These are phyloP conservation scores for Pseudogymnoascus sp. DNA, from an alignment of 2,329 filamentous ascomycete genomes.

Conservation along the genomic window DNA sequence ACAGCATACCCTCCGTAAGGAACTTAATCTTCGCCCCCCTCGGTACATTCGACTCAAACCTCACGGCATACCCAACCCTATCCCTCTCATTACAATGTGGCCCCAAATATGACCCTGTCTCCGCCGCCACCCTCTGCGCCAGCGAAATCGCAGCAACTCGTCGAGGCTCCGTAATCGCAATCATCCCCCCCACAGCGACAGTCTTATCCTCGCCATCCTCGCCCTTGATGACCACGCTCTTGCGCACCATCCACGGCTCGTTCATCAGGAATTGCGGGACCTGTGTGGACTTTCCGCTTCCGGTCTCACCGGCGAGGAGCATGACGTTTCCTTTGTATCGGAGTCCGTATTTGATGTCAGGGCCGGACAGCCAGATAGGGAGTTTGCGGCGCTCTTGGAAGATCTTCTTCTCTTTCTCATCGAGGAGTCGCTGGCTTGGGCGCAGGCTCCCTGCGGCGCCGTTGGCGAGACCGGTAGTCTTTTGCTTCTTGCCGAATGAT, in stretches of 20 bases:
- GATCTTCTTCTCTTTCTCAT: slow-evolving; percentile 11
- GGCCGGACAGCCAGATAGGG: slow-evolving; percentile 25
- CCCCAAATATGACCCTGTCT: slow-evolving; percentile 62
- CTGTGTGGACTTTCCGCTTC: slow-evolving; percentile 94
- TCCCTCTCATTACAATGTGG: slow-evolving; percentile 39
- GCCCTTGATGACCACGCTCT: slow-evolving; percentile 40
- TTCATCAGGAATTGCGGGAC: slow-evolving; percentile 79
- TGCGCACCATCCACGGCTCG: slow-evolving; percentile 69
- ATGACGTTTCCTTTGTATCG: slow-evolving; percentile 51
- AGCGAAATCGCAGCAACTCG: slow-evolving; percentile 89
- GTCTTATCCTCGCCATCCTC: slow-evolving; percentile 31
- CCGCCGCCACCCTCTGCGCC: slow-evolving; percentile 77
- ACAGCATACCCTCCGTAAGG: slow-evolving; percentile 88
- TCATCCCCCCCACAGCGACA: slow-evolving; percentile 61
- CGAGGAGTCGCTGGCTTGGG: background rate
- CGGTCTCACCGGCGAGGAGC: slow-evolving; percentile 85
- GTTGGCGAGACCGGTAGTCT: background rate
- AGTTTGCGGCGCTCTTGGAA: slow-evolving; percentile 21
- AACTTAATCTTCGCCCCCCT: slow-evolving; percentile 83
- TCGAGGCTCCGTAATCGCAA: slow-evolving; percentile 90
- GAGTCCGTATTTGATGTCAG: slow-evolving; percentile 23
- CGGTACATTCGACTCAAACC: slow-evolving; percentile 84
- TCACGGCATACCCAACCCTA: slow-evolving; percentile 82
- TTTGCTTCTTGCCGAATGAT: background rate
- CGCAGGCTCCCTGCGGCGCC: background rate